Evolutionary conservation across 768 basidiomycete genomes (phyloP).

Genomic region (Amanita rimosa): DNA sequence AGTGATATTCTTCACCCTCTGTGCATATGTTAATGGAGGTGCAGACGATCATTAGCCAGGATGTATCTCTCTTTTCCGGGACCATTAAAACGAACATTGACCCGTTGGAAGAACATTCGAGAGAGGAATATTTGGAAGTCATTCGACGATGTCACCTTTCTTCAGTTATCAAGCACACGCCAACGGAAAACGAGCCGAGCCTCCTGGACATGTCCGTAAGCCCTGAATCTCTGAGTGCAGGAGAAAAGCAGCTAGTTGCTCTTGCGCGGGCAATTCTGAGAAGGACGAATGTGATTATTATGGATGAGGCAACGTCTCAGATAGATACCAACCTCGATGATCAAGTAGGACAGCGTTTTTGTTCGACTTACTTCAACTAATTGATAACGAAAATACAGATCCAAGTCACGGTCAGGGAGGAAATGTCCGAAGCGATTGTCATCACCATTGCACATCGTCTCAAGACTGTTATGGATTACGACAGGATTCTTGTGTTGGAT

Average conservation of each 20-base stretch:
- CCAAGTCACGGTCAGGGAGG: constrained; percentile 63
- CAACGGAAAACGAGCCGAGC: constrained; percentile 20
- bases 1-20: constrained; percentile 11
- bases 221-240: constrained; percentile 59
- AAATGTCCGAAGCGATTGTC: constrained; percentile 60
- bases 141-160: constrained; percentile 54
- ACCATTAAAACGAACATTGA: constrained; percentile 67
- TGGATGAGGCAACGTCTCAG: constrained; percentile 74
- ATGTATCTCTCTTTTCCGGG: constrained; percentile 64
- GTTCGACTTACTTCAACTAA: neutral
- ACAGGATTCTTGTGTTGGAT: constrained; percentile 63
- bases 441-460: constrained; percentile 79
- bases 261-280: constrained; percentile 60
- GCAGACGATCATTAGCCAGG: constrained; percentile 66
- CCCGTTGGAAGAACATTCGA: constrained; percentile 46
- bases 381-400: constrained; percentile 31
- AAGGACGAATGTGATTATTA: constrained; percentile 53
- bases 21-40: neutral
- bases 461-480: constrained; percentile 69
- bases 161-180: constrained; percentile 27
- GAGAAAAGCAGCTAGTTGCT: constrained; percentile 68
- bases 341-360: constrained; percentile 25
- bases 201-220: constrained; percentile 53
- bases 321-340: constrained; percentile 65
- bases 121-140: constrained; percentile 53